Percentiles rank a stretch among this genome's conserved stretches.
phyloP scores from a whole-genome alignment of 2,329 filamentous ascomycete genomes.

The Hypoxylon sp. region DNA sequence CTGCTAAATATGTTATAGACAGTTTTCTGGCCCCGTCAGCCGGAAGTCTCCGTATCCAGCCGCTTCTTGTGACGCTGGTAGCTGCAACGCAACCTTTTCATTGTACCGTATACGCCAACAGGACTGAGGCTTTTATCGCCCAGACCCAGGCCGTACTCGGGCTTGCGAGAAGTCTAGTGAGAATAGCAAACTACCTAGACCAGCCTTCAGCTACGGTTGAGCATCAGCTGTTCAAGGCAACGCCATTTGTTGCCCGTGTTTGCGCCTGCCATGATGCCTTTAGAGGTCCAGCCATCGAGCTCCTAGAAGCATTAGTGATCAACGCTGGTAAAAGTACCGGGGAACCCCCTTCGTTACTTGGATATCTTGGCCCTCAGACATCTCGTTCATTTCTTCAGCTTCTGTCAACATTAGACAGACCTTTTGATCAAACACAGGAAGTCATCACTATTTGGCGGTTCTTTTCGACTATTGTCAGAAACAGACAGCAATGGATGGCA shows the following conservation, averaged over 20 bases:
- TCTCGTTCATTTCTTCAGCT: conserved; percentile 88
- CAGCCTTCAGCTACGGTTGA: conserved; percentile 77
- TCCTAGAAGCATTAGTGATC: conserved; percentile 81
- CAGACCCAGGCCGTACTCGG: conserved; percentile 75
- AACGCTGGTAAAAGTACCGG: conserved; percentile 74
- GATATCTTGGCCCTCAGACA: conserved; percentile 85
- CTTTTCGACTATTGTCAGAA: conserved; percentile 86
- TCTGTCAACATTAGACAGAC: conserved; percentile 81
- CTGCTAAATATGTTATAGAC: conserved; percentile 82
- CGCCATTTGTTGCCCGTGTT: conserved; percentile 81
- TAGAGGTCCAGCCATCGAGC: conserved; percentile 73
- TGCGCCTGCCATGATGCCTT: conserved; percentile 79
- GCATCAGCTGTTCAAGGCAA: conserved; percentile 83
- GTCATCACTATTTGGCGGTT: conserved; percentile 85
- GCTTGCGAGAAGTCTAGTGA: conserved; percentile 79
- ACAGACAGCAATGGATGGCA: conserved; percentile 95
- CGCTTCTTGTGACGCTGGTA: conserved; percentile 79
- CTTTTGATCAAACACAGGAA: conserved; percentile 75
- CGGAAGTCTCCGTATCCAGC: conserved; percentile 81
- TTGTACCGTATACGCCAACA: conserved; percentile 73
- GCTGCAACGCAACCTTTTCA: conserved; percentile 71
- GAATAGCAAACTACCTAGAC: conserved; percentile 75
- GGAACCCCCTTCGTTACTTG: conserved; percentile 95
- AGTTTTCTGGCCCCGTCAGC: conserved; percentile 80
- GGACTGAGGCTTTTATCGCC: conserved; percentile 68